A percentile compares a stretch with the other conserved stretches of the same genome.
These are phyloP conservation scores for Acanthamoeba sp. DNA, from an alignment of 208 protist genomes.

Conservation along the genomic window DNA sequence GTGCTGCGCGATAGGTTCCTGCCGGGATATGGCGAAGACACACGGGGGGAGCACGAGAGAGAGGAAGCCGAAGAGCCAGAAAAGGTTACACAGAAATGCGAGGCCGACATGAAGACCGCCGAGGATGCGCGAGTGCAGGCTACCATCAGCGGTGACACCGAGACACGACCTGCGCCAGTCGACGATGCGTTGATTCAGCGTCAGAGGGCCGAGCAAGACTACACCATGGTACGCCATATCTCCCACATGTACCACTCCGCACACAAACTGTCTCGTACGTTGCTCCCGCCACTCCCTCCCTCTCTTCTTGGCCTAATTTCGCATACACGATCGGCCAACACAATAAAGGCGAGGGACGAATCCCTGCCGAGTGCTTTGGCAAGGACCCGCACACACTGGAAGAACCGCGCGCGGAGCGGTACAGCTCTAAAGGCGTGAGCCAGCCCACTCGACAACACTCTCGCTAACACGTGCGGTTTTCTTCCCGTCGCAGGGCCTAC, in stretches of 20 bases:
- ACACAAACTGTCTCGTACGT: constrained; percentile 4
- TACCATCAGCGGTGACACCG: not conserved
- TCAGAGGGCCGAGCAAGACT: not conserved
- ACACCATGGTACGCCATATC: not conserved
- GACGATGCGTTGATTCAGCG: no score
- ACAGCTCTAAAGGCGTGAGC: no score
- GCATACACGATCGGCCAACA: no score
- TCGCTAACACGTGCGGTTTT: not conserved
- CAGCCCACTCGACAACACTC: no score
- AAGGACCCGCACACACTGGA: not conserved
- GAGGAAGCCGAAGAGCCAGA: no score
- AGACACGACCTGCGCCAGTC: no score
- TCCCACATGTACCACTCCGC: constrained; percentile 12
- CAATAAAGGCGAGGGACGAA: not conserved
- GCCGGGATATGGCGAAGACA: not conserved
- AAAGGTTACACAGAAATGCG: no score
- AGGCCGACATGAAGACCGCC: not conserved
- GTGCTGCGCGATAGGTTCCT: not conserved
- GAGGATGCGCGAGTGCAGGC: not conserved
- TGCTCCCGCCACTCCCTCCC: no score
- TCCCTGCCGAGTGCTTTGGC: not conserved
- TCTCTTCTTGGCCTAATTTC: no score
- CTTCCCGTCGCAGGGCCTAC: not conserved
- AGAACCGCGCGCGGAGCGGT: no score
- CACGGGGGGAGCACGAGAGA: no score